Percentiles rank a stretch among this genome's conserved stretches.
Conservation (phyloP, 371 early-diverging fungal species). For the Lichtheimia ornata region DNA sequence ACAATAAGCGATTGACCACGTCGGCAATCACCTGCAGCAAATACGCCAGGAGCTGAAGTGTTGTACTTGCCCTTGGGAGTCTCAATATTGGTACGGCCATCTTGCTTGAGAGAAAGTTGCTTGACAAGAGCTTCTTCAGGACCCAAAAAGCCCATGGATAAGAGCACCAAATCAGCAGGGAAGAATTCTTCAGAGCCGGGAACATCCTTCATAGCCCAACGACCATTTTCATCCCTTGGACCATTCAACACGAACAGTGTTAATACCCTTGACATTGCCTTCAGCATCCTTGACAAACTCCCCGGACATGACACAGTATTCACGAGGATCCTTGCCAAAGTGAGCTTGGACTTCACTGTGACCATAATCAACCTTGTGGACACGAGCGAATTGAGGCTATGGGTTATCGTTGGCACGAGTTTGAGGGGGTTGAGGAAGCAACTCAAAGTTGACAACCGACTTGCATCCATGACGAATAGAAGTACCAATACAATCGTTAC, state of each 20-base stretch:
- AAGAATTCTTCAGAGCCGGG: conserved; percentile 82
- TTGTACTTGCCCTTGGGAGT: conserved; percentile 78
- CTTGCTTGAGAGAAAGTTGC: conserved; percentile 77
- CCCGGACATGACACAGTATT: conserved; percentile 91
- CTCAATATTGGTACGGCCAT: conserved; percentile 76
- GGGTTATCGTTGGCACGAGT: conserved; percentile 88
- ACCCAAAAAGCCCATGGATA: conserved; percentile 97
- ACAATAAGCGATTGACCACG: conserved; percentile 95
- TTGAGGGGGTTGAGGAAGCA: conserved; percentile 88
- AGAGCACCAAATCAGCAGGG: conserved; percentile 85
- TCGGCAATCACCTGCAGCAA: conserved; percentile 96
- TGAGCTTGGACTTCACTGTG: conserved; percentile 89
- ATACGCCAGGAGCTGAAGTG: conserved; percentile 82
- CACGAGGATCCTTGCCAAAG: conserved; percentile 92
- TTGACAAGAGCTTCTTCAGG: conserved; percentile 86
- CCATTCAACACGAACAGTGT: conserved; percentile 95
- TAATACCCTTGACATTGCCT: conserved; percentile 86
- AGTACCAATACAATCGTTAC: conserved; percentile 95
- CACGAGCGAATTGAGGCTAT: conserved; percentile 95
- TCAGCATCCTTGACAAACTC: conserved; percentile 88
- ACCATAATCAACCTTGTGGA: conserved; percentile 95
- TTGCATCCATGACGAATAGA: conserved; percentile 91
- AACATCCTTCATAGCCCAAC: conserved; percentile 90
- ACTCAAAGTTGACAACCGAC: conserved; percentile 93
- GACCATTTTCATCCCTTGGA: conserved; percentile 74